Percentiles rank a stretch among this genome's conserved stretches.
Conservation (phyloP, 2,329 filamentous ascomycete genomes). For the Thielaviopsis punctulata region DNA sequence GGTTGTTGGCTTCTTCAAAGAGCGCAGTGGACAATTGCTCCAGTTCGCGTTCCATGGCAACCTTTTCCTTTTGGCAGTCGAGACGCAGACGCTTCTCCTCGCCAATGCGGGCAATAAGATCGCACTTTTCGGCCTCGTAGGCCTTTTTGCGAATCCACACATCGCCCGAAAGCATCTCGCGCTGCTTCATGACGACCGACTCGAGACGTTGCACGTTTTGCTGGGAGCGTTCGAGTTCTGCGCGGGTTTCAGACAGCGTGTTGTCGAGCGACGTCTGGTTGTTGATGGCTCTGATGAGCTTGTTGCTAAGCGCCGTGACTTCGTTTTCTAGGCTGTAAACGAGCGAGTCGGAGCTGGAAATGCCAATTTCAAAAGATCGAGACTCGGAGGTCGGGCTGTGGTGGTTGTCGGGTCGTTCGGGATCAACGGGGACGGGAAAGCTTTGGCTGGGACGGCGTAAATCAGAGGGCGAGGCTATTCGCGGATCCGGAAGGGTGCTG, state of each 20-base stretch:
- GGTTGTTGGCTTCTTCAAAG: slow-evolving; percentile 97
- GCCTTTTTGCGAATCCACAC: slow-evolving; percentile 59
- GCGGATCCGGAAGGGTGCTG: slow-evolving; percentile 51
- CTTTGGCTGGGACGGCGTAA: slow-evolving; percentile 6
- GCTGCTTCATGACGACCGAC: slow-evolving; percentile 43
- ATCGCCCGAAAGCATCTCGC: slow-evolving; percentile 55
- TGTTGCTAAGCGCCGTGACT: slow-evolving; percentile 80
- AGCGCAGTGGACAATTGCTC: slow-evolving; percentile 79
- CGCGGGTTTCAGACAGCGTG: slow-evolving; percentile 60
- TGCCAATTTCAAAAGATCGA: background rate
- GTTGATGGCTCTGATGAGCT: slow-evolving; percentile 94
- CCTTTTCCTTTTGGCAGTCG: slow-evolving; percentile 61
- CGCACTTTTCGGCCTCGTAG: slow-evolving; percentile 54
- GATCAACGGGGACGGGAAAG: background rate
- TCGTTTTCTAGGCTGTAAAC: slow-evolving; percentile 38
- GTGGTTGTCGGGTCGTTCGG: slow-evolving; percentile 17
- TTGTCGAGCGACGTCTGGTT: slow-evolving; percentile 88
- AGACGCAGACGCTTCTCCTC: slow-evolving; percentile 50
- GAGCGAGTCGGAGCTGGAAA: background rate
- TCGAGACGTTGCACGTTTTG: slow-evolving; percentile 54
- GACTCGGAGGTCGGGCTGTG: slow-evolving; percentile 15
- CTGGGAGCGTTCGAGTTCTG: slow-evolving; percentile 61
- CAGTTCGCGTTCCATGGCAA: slow-evolving; percentile 78
- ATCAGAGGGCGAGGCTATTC: slow-evolving; percentile 35
- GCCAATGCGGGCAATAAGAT: slow-evolving; percentile 37